Percentiles rank a stretch among this genome's conserved stretches.
These are phyloP conservation scores for Phytophthora chlamydospora DNA, from an alignment of 352 stramenopile genomes.

Conservation along the genomic window DNA sequence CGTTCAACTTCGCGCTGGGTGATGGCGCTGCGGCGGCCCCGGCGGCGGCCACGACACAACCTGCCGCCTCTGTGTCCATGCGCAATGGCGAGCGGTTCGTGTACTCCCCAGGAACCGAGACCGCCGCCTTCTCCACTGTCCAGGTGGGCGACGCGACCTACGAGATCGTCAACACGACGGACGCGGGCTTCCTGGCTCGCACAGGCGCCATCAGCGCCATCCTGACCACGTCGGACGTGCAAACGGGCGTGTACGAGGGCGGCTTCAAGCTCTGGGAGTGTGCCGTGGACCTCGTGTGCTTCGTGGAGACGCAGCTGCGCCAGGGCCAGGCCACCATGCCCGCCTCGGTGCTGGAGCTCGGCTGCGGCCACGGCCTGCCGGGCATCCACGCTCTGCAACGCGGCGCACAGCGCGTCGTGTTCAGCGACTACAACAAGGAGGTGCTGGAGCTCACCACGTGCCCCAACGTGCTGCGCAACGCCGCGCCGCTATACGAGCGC, in stretches of 20 bases:
- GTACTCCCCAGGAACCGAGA: conserved; percentile 21
- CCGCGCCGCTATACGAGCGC: conserved; percentile 35
- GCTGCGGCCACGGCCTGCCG: conserved; percentile 79
- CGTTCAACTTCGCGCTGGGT: conserved; percentile 73
- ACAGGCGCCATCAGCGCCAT: conserved; percentile 72
- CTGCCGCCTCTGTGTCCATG: conserved; percentile 24
- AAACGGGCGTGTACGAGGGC: conserved; percentile 85
- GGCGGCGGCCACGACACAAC: neutral
- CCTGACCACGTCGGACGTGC: conserved; percentile 74
- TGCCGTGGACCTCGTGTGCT: conserved; percentile 72
- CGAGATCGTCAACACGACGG: conserved; percentile 68
- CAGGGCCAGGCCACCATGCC: conserved; percentile 30
- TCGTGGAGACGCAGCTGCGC: conserved; percentile 40
- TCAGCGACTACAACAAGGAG: conserved; percentile 91
- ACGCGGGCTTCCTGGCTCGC: conserved; percentile 49
- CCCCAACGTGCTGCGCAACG: conserved; percentile 74
- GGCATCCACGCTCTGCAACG: conserved; percentile 77
- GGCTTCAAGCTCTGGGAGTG: conserved; percentile 91
- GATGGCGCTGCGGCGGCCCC: neutral
- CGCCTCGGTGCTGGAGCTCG: conserved; percentile 67
- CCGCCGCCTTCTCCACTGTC: conserved; percentile 39
- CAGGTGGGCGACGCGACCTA: conserved; percentile 48
- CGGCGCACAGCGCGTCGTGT: conserved; percentile 69
- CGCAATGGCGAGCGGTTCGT: conserved; percentile 63
- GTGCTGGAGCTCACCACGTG: conserved; percentile 87